Percentiles rank a stretch among this genome's conserved stretches.
These are phyloP conservation scores for Macroventuria anomochaeta DNA, from an alignment of 2,329 filamentous ascomycete species.

Conservation along the genomic window DNA sequence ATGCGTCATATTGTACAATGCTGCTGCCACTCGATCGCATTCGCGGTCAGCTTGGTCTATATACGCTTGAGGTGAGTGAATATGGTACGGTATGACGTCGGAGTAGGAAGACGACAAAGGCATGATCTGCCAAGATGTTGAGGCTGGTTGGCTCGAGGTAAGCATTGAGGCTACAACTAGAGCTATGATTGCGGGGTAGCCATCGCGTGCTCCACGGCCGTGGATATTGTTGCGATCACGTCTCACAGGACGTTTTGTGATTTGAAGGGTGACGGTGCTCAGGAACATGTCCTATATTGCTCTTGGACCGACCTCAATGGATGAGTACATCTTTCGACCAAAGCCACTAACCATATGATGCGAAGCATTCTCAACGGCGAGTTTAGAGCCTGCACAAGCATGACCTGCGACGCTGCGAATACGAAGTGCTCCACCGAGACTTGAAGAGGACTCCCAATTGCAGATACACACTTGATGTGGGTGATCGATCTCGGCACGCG, in stretches of 20 bases:
- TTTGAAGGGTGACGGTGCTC: no score
- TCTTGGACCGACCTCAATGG: not conserved
- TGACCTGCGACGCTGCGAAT: not conserved
- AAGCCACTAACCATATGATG: not conserved
- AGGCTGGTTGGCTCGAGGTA: slow-evolving; percentile 11
- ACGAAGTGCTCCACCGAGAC: no score
- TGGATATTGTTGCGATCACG: no score
- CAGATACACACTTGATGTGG: not conserved
- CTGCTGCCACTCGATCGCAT: not conserved
- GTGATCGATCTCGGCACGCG: slow-evolving; percentile 21
- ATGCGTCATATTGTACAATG: not conserved
- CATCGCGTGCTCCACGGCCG: slow-evolving; percentile 6
- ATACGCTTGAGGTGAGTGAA: not conserved
- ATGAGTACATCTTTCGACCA: not conserved
- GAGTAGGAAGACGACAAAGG: not conserved
- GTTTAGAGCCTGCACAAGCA: not conserved
- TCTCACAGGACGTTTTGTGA: no score
- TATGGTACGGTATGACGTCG: not conserved
- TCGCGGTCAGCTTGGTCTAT: not conserved
- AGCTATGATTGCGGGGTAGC: slow-evolving; percentile 11
- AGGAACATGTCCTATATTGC: no score
- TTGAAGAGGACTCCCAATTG: not conserved
- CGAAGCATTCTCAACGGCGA: not conserved
- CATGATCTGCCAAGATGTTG: slow-evolving; percentile 5
- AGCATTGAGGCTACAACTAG: not conserved